Evolutionary conservation across 2,329 filamentous ascomycete species (phyloP).

Genomic region (Aureobasidium sp.): DNA sequence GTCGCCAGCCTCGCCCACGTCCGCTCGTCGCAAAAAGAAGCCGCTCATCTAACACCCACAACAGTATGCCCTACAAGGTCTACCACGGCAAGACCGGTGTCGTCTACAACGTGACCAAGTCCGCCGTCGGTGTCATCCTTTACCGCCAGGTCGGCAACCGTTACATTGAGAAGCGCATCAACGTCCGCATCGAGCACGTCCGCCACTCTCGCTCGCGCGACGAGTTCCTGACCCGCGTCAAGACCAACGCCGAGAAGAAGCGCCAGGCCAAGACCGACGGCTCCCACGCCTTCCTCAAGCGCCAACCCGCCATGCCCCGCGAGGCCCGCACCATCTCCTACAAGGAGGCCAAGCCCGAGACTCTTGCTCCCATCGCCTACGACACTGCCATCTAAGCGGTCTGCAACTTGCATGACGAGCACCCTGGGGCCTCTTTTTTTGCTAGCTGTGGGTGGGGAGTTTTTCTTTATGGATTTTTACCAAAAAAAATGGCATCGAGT

Average conservation of each 20-base stretch:
- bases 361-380: constrained; percentile 84
- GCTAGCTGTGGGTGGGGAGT: constrained; percentile 13
- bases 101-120: constrained; percentile 87
- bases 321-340: constrained; percentile 70
- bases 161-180: constrained; percentile 99
- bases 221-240: constrained; percentile 93
- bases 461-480: constrained; percentile 8
- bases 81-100: constrained; percentile 91
- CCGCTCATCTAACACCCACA: constrained; percentile 17
- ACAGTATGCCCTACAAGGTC: constrained; percentile 96
- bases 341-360: constrained; percentile 82
- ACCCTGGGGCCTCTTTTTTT: constrained; percentile 10
- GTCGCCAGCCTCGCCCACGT: constrained; percentile 28
- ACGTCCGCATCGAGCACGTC: constrained; percentile 98
- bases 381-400: constrained; percentile 84
- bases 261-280: constrained; percentile 87
- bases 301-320: constrained; percentile 72
- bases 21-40: neutral
- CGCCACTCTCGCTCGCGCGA: constrained; percentile 88
- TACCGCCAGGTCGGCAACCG: constrained; percentile 99
- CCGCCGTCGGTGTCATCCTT: constrained; percentile 94
- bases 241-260: constrained; percentile 90
- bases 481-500: constrained; percentile 13
- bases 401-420: neutral
- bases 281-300: constrained; percentile 84